Base-by-base conservation (phyloP, 371 early-diverging fungal genomes). In the Syncephalastrum monosporum region DNA sequence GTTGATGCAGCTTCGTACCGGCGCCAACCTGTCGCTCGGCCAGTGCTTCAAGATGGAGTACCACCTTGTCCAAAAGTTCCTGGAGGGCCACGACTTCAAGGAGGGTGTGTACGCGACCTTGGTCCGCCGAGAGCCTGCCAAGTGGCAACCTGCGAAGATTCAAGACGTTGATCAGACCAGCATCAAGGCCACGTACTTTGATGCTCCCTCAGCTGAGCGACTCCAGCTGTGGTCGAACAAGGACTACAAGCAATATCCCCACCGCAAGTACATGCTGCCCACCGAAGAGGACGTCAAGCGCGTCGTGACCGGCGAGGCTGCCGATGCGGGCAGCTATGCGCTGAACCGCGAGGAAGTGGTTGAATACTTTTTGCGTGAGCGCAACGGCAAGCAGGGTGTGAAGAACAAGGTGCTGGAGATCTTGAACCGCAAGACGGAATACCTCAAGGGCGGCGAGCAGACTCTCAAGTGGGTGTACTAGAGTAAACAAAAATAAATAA, bases 1-100 rank as follows among this genome's bases (percentile, higher is more conserved):
- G 1, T 78, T 95, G 45, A 81, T 82, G 56, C 90, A 91, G 72
- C 72, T 97, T 45, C 86, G 94, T 27, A 70, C 72, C 19, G 97
- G 94, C 27, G 71, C 71, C 42, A 67, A 77, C n/a, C 61, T 87
- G 59, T 74, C 78, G 43, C 84, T 98, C 65, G 84, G 84, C 8
- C 80, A 86, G 51, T 93, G 93, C 62, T 90, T 97, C 74, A 69
- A 83, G 59, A 86, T 93, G 88, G 98, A 97, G 74, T 92, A 87
- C 61, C 81, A 82, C 21, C 69, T 96, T 46, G 91, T 82, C 4
- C 87, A 87, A 62, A 85, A 88, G 66, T 90, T 93, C 67, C 69
- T 93, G 79, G 56, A 64, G 19, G 87, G 81, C 3, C 88, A 88
- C 48, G 98, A 97, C 64, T 94, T 98, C 63, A 65, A 77, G 50